Evolutionary conservation across 2,329 filamentous ascomycete species (phyloP), one percentile per base, ranked within the genome.

Genomic region (Trichoderma afroharzianum): DNA sequence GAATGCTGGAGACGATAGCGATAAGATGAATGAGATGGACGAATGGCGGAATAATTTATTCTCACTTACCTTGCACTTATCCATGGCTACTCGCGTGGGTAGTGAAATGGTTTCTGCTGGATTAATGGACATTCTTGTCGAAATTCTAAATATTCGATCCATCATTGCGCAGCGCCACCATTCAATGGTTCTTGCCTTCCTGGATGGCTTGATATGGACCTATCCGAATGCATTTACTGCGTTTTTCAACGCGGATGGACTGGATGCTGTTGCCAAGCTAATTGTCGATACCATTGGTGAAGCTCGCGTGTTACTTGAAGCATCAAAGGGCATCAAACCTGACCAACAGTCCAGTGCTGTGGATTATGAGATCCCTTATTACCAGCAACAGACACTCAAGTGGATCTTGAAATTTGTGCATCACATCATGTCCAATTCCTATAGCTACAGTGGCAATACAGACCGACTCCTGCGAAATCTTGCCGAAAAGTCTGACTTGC

Each of bases 321-420:
- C 86, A 67, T 92, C 91, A n/a, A 84, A 90, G 70, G 93, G 94
- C 14, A 94, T 96, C 73, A 88, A 89, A 7, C 81, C 86, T 12
- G 85, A 91, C 64, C 83, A 85, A 67, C 94, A 92, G 81, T 97
- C 94, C 11, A 91, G 92, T 70, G 88, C 92, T 30, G 94, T 97
- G 58, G 97, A 99, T 82, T 99, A 98, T 79, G 88, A 94, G 77
- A 94, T 98, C 68, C 94, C 95, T 0, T 98, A 94, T 80, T 94
- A 94, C 79, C 92, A 97, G 76, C 96, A 98, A 79, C 94, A 97
- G 80, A 95, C 94, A 21, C 86, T 99, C 33, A 95, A 97, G 78
- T 97, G 93, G 90, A 85, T 98, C 58, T 92, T 99, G 81, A 98
- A 97, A 80, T 97, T 98, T 78, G 92, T 97, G 74, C 95, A 97